These are phyloP conservation scores for Vanderwaltozyma tropicalis DNA, from an alignment of 805 yeast species.

Conservation along the genomic window DNA sequence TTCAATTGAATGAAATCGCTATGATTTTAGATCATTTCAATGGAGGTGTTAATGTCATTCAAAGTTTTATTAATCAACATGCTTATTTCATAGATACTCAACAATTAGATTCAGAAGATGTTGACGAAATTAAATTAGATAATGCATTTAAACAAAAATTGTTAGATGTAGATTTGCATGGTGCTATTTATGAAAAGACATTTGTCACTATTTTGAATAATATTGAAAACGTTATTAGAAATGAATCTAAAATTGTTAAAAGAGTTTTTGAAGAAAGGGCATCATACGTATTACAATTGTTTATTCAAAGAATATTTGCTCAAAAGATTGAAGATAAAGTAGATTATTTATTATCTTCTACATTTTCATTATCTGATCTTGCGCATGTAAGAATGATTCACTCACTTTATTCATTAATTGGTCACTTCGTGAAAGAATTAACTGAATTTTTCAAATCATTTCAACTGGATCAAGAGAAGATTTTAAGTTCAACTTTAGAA, in stretches of 20 bases:
- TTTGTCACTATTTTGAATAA: slow-evolving; percentile 46
- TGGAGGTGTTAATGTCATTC: slow-evolving; percentile 74
- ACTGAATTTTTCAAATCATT: slow-evolving; percentile 48
- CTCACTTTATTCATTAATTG: slow-evolving; percentile 48
- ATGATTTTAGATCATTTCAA: slow-evolving; percentile 68
- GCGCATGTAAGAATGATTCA: slow-evolving; percentile 72
- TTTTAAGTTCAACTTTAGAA: slow-evolving; percentile 45
- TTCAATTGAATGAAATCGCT: slow-evolving; percentile 68
- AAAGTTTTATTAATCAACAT: slow-evolving; percentile 71
- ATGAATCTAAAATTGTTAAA: slow-evolving; percentile 63
- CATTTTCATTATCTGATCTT: slow-evolving; percentile 52
- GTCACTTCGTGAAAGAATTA: slow-evolving; percentile 52
- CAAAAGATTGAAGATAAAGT: slow-evolving; percentile 54
- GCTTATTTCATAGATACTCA: slow-evolving; percentile 44
- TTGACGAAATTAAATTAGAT: slow-evolving; percentile 27
- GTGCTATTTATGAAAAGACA: slow-evolving; percentile 39
- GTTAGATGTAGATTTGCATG: slow-evolving; percentile 46
- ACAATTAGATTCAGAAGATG: slow-evolving; percentile 23
- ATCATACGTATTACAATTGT: slow-evolving; percentile 50
- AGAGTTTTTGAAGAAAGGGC: slow-evolving; percentile 66
- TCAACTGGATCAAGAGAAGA: slow-evolving; percentile 34
- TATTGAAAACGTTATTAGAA: slow-evolving; percentile 46
- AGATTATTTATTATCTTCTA: slow-evolving; percentile 47
- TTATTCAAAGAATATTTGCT: slow-evolving; percentile 67
- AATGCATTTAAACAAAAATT: slow-evolving; percentile 49